Percentiles rank a stretch among this genome's conserved stretches.
Conservation (phyloP, 2,329 filamentous ascomycete genomes). For the Venturia nashicola region DNA sequence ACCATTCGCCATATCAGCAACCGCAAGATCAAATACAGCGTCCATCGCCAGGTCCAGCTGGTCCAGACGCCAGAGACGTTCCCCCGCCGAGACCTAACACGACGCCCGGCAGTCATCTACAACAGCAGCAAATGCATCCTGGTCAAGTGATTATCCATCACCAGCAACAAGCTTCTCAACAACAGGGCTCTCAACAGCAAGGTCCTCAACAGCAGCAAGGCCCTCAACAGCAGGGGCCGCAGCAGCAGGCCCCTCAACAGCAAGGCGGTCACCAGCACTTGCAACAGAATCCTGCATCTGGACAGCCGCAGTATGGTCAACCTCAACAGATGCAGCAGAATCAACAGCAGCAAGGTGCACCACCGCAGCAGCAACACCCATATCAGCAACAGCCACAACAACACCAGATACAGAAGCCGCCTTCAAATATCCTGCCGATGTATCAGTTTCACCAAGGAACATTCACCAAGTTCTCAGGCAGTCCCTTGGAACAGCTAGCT, state of each 20-base stretch:
- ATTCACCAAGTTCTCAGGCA: conserved; percentile 8
- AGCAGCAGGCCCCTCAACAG: conserved; percentile 1
- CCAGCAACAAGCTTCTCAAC: neutral
- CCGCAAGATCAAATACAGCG: neutral
- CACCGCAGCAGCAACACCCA: neutral
- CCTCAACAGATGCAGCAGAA: neutral
- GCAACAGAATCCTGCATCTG: neutral
- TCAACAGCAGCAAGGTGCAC: neutral
- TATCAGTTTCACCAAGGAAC: conserved; percentile 8
- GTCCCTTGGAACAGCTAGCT: neutral
- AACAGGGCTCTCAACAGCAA: neutral
- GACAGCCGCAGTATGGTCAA: conserved; percentile 4
- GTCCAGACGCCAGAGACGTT: neutral
- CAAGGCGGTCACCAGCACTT: neutral
- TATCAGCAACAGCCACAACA: neutral
- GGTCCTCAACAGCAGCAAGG: conserved; percentile 3
- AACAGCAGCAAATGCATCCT: neutral
- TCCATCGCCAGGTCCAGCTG: neutral
- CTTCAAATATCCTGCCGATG: conserved; percentile 5
- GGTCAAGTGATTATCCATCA: neutral
- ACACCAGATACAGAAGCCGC: conserved; percentile 4
- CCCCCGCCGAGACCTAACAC: neutral
- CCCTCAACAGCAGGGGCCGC: neutral
- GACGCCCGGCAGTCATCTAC: neutral
- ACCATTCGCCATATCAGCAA: neutral